Base-by-base conservation (phyloP, 495 filamentous ascomycete species). In the Lophium mytilinum region DNA sequence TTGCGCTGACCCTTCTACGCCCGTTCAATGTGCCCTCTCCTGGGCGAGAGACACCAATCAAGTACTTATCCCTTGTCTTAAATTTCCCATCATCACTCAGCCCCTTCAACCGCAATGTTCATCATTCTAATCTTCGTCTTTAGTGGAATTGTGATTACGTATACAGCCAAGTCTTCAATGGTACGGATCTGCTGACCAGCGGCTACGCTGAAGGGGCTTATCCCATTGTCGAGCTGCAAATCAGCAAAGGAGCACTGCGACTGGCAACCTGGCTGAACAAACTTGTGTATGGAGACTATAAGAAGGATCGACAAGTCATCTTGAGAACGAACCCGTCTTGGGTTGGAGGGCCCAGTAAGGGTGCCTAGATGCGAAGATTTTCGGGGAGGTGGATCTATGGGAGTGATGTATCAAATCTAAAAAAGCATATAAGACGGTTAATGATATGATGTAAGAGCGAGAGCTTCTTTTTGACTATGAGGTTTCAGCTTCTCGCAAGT, bases 231-330 rank as follows among this genome's bases (percentile, higher is more conserved):
- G 65, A 69, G 58, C 52, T 71, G 18, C 68, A 71, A 57, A 64
- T 69, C 9, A 66, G 60, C 50, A 71, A 71, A 57, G 67, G 67
- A 0, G 65, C 67, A 17, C 41, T 68, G 52, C 66, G 73, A 36
- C 52, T 73, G 53, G 72, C 56, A 18, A 68, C 62, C 14, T 73
- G 67, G 71, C 60, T 73, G 40, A 73, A 74, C 37, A 55, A 40
- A 19, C 36, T 66, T 18, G 63, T 58, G 2, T 41, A 42, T 18
- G 35, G 17, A 15, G 43, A 37, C 9, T 33, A 49, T 19, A 34
- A 39, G 12, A 40, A 37, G 35, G 34, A 34, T 14, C 14, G 9
- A 21, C 18, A 40, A 24, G n/a, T 37, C 15, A 34, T 49, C 5
- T 17, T 49, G 30, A 30, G 24, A 30, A 30, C 24, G 24, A 30